A percentile compares a stretch with the other conserved stretches of the same genome.
Evolutionary conservation across 1,139 yeast genomes (phyloP).

Genomic region (Magnusiomyces tetraspermus): DNA sequence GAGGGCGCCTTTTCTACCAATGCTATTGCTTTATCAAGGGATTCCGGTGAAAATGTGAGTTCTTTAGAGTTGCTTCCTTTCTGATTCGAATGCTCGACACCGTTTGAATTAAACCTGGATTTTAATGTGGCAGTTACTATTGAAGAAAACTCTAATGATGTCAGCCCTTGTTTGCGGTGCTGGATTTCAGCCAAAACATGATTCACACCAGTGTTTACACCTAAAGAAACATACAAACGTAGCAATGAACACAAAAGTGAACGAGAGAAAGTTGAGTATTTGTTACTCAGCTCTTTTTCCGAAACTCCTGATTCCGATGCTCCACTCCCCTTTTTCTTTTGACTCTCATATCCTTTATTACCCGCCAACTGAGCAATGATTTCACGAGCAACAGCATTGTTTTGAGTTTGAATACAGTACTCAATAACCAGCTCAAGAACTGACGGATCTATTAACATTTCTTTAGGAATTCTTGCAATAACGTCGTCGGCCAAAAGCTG

Average conservation of each 20-base stretch:
- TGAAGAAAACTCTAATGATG: conserved; percentile 19
- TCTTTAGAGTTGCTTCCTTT: background rate
- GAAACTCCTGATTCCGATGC: no score
- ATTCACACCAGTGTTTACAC: conserved; percentile 37
- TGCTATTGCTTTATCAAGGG: conserved; percentile 12
- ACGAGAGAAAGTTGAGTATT: no score
- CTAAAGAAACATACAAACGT: conserved; percentile 33
- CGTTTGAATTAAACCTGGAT: conserved; percentile 6
- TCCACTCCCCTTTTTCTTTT: no score
- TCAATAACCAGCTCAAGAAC: conserved; percentile 23
- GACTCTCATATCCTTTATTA: no score
- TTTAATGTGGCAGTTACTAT: conserved; percentile 19
- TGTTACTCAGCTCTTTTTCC: no score
- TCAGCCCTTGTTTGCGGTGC: conserved; percentile 14
- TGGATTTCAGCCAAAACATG: conserved; percentile 32
- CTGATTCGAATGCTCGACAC: background rate
- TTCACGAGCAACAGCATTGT: conserved; percentile 20
- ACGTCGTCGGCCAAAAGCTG: conserved; percentile 20
- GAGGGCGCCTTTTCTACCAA: conserved; percentile 13
- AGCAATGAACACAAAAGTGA: conserved; percentile 33
- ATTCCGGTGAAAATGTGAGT: background rate
- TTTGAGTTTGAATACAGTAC: conserved; percentile 20
- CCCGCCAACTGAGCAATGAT: conserved; percentile 9
- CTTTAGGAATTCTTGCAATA: conserved; percentile 24
- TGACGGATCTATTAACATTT: conserved; percentile 19